Evolutionary conservation across 1,284 basidiomycete genomes (phyloP).

Genomic region (Melampsora americana): DNA sequence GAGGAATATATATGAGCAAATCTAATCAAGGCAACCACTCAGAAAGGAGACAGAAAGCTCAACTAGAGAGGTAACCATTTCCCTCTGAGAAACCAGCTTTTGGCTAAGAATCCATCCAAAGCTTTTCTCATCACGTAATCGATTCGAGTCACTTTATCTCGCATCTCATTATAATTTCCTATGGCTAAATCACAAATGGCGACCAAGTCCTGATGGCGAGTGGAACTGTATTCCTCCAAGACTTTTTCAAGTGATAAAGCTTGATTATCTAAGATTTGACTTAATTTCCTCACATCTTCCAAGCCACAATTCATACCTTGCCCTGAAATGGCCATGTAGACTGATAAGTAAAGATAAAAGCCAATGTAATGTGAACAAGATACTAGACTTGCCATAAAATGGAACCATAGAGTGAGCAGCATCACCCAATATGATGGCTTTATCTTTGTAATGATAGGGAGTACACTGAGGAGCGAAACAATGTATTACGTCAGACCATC

Average conservation of each 20-base stretch:
- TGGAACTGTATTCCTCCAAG: slow-evolving; percentile 71
- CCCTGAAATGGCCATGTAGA: slow-evolving; percentile 52
- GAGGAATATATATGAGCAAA: neutral
- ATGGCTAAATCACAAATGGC: slow-evolving; percentile 88
- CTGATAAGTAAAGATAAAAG: neutral
- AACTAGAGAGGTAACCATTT: slow-evolving; percentile 43
- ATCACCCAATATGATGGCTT: slow-evolving; percentile 84
- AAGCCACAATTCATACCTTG: slow-evolving; percentile 97
- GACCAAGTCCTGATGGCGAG: slow-evolving; percentile 77
- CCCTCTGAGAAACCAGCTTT: slow-evolving; percentile 31
- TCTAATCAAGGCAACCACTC: neutral
- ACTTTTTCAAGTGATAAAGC: slow-evolving; percentile 66
- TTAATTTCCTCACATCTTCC: slow-evolving; percentile 89
- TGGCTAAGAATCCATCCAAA: slow-evolving; percentile 34
- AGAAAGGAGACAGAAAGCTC: slow-evolving; percentile 55
- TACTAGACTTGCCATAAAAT: slow-evolving; percentile 66
- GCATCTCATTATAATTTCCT: slow-evolving; percentile 79
- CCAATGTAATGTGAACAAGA: neutral
- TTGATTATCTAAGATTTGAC: slow-evolving; percentile 69
- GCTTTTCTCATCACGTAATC: slow-evolving; percentile 37
- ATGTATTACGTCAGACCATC: neutral
- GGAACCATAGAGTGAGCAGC: slow-evolving; percentile 85
- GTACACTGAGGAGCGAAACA: slow-evolving; percentile 60
- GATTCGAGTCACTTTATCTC: slow-evolving; percentile 17
- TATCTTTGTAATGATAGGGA: slow-evolving; percentile 85